phyloP scores from a whole-genome alignment of 176 grass and related monocot genomes.

The Bolboschoenus planiculmis region DNA sequence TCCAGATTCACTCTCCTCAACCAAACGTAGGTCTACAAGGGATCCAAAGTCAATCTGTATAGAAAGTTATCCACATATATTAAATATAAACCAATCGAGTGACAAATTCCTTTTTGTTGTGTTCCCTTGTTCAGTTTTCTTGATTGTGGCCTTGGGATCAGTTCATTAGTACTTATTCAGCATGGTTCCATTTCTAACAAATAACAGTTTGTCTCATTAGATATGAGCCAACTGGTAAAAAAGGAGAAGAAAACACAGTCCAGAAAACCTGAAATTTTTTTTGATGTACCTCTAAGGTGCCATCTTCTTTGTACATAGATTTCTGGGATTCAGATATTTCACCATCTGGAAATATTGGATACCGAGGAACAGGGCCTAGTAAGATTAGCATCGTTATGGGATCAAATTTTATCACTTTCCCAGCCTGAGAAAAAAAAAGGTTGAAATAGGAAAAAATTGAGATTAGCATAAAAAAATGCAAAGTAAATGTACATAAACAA shows the following conservation, averaged over 20 bases:
- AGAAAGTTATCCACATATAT: neutral
- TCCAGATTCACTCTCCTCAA: conserved; percentile 12
- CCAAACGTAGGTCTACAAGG: conserved; percentile 17
- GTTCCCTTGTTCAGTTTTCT: neutral
- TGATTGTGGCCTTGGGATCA: neutral
- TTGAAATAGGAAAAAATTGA: neutral
- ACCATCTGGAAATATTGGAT: conserved; percentile 24
- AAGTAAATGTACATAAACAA: neutral
- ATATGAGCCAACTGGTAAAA: neutral
- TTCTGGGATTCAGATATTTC: conserved; percentile 14
- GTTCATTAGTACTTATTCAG: neutral
- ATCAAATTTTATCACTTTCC: conserved; percentile 21
- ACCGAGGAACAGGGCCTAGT: conserved; percentile 4
- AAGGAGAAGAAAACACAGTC: neutral
- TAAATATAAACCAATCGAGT: neutral
- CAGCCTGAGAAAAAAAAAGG: conserved; percentile 1
- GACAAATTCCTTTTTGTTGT: neutral
- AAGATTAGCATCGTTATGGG: conserved; percentile 16
- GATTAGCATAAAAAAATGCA: neutral
- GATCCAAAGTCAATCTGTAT: conserved; percentile 20
- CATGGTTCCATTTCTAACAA: neutral
- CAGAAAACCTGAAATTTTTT: neutral
- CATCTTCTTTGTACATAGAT: conserved; percentile 21
- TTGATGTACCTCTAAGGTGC: conserved; percentile 18
- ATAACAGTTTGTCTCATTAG: neutral